A percentile compares a stretch with the other conserved stretches of the same genome.
Conservation (phyloP, 495 filamentous ascomycete genomes). For the Penicillium nucicola region DNA sequence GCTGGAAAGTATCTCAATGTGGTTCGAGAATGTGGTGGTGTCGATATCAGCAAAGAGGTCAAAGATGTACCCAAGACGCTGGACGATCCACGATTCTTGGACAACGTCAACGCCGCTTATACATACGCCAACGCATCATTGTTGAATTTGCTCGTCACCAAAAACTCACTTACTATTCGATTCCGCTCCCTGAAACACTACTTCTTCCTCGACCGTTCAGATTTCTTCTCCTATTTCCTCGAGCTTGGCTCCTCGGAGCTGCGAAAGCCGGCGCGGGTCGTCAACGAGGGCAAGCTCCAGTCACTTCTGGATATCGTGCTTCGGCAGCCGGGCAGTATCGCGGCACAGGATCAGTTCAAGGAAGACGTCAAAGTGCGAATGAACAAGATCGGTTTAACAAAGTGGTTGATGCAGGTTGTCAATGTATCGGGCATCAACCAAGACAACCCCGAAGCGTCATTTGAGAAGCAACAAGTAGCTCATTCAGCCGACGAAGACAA, state of each 20-base stretch:
- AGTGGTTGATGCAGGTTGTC: constrained; percentile 92
- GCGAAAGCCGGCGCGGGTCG: constrained; percentile 77
- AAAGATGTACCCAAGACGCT: constrained; percentile 87
- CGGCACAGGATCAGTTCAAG: constrained; percentile 92
- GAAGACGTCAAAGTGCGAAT: constrained; percentile 96
- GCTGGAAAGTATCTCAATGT: constrained; percentile 98
- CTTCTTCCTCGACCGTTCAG: constrained; percentile 96
- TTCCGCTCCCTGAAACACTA: constrained; percentile 94
- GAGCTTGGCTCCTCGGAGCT: constrained; percentile 86
- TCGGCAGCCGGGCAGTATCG: constrained; percentile 90
- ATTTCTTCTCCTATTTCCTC: constrained; percentile 97
- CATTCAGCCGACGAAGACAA: constrained; percentile 69
- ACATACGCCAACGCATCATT: constrained; percentile 92
- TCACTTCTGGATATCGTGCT: constrained; percentile 91
- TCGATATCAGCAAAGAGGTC: constrained; percentile 87
- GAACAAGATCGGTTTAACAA: constrained; percentile 89
- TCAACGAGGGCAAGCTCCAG: constrained; percentile 91
- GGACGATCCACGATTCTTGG: constrained; percentile 82
- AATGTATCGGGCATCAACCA: constrained; percentile 92
- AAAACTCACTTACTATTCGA: constrained; percentile 82
- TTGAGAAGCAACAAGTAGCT: constrained; percentile 51
- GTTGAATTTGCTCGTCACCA: constrained; percentile 86
- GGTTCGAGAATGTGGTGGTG: constrained; percentile 92
- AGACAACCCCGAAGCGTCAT: constrained; percentile 60
- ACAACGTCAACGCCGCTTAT: constrained; percentile 94